A percentile compares a stretch with the other conserved stretches of the same genome.
phyloP scores from a whole-genome alignment of 2,329 filamentous ascomycete species.

The Huntiella decipiens region DNA sequence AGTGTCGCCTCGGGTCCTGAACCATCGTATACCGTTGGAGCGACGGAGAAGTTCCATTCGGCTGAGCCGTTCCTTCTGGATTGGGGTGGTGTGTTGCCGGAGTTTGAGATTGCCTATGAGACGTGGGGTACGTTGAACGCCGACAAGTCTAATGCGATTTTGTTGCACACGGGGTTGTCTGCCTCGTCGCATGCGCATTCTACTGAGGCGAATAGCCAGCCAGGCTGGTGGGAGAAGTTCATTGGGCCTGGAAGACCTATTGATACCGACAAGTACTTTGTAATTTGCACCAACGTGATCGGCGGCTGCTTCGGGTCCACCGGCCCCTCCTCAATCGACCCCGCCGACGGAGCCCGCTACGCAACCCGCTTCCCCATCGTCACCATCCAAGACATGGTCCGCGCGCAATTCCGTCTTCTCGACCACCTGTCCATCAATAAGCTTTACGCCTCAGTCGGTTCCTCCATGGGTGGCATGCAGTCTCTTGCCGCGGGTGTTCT shows the following conservation, averaged over 20 bases:
- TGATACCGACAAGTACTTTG: constrained; percentile 77
- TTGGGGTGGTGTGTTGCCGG: constrained; percentile 81
- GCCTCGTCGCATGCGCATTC: constrained; percentile 96
- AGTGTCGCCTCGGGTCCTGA: constrained; percentile 58
- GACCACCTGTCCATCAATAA: constrained; percentile 58
- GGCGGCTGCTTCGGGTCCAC: constrained; percentile 94
- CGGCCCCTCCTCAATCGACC: constrained; percentile 73
- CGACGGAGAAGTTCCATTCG: constrained; percentile 61
- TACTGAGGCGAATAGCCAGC: constrained; percentile 66
- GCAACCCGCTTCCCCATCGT: constrained; percentile 90
- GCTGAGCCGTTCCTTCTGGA: constrained; percentile 61
- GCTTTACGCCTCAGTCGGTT: constrained; percentile 81
- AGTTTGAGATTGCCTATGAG: constrained; percentile 84
- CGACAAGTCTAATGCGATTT: constrained; percentile 70
- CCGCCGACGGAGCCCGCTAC: constrained; percentile 71
- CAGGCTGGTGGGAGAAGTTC: constrained; percentile 98
- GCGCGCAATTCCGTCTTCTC: constrained; percentile 78
- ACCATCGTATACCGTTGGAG: constrained; percentile 80
- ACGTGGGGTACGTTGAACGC: constrained; percentile 71
- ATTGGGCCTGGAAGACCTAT: constrained; percentile 73
- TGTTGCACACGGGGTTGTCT: constrained; percentile 83
- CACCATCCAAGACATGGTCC: constrained; percentile 94
- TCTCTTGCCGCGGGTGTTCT: constrained; percentile 71
- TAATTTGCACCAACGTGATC: constrained; percentile 93
- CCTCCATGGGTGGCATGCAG: constrained; percentile 98